phyloP scores from a whole-genome alignment of 1,284 basidiomycete genomes.

The Apiotrichum domesticum region DNA sequence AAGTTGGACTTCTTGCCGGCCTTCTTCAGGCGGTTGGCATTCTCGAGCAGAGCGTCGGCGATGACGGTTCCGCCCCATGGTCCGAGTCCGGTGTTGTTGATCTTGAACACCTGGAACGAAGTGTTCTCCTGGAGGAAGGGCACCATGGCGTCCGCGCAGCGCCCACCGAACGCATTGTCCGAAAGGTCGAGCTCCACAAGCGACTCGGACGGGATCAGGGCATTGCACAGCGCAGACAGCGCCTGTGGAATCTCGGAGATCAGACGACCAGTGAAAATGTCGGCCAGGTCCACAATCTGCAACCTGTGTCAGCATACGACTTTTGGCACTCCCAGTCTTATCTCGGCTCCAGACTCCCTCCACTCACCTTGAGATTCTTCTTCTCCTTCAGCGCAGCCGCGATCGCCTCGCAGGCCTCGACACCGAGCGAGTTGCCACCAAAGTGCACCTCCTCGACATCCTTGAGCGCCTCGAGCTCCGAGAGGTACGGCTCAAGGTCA shows the following conservation, averaged over 20 bases:
- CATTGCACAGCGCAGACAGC: constrained; percentile 79
- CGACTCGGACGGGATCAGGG: constrained; percentile 69
- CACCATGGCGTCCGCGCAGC: constrained; percentile 91
- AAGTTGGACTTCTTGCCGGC: constrained; percentile 65
- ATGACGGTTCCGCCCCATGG: constrained; percentile 80
- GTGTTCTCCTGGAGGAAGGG: constrained; percentile 77
- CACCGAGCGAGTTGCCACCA: constrained; percentile 92
- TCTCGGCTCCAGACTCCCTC: neutral
- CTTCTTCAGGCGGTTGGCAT: constrained; percentile 63
- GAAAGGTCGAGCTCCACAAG: constrained; percentile 85
- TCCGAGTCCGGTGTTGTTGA: constrained; percentile 98
- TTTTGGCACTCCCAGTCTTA: neutral
- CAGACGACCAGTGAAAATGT: constrained; percentile 95
- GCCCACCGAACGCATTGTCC: constrained; percentile 95
- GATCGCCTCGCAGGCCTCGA: constrained; percentile 81
- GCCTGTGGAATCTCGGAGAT: constrained; percentile 93
- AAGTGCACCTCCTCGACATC: constrained; percentile 82
- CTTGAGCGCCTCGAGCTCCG: constrained; percentile 57
- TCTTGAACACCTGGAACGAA: constrained; percentile 71
- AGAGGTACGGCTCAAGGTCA: constrained; percentile 74
- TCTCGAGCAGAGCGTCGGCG: constrained; percentile 73
- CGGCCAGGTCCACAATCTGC: constrained; percentile 89
- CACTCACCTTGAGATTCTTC: constrained; percentile 61
- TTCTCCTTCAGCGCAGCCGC: constrained; percentile 72
- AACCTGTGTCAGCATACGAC: neutral